These are phyloP conservation scores for Ehretia macrophylla DNA, from an alignment of 257 asterid species.

Conservation along the genomic window DNA sequence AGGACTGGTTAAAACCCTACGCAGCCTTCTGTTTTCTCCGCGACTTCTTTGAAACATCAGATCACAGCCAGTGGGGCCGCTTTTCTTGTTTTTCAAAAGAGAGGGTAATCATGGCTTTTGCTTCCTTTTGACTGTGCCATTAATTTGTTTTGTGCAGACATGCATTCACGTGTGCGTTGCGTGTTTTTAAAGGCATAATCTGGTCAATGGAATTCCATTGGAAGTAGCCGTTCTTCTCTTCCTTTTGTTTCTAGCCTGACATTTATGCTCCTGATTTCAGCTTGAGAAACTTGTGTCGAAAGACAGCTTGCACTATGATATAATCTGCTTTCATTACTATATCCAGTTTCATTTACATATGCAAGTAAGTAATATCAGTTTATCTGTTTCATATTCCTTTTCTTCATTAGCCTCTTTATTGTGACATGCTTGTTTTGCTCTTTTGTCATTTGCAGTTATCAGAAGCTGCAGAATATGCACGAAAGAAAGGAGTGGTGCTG, in stretches of 20 bases:
- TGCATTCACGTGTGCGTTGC: background rate
- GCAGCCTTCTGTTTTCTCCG: constrained; percentile 96
- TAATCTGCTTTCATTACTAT: constrained; percentile 79
- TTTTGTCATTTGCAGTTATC: constrained; percentile 51
- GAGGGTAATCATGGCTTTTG: constrained; percentile 40
- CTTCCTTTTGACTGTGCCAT: constrained; percentile 2
- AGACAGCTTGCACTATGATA: constrained; percentile 67
- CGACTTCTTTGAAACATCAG: constrained; percentile 96
- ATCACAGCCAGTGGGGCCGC: constrained; percentile 95
- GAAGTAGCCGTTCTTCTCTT: background rate
- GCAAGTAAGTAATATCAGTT: constrained; percentile 48
- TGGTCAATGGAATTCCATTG: background rate
- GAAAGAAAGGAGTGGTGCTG: constrained; percentile 73
- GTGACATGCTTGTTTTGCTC: constrained; percentile 8
- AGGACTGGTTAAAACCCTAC: constrained; percentile 95
- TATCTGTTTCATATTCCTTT: constrained; percentile 6
- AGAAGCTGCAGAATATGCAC: constrained; percentile 92
- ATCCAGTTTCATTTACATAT: constrained; percentile 82
- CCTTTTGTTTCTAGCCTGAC: constrained; percentile 11
- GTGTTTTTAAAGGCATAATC: too few species aligned
- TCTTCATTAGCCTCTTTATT: constrained; percentile 7
- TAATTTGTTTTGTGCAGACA: background rate
- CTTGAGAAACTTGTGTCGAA: constrained; percentile 78
- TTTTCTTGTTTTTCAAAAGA: constrained; percentile 62
- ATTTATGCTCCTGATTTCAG: constrained; percentile 41